phyloP scores from a whole-genome alignment of 805 yeast species.

The Priceomyces medius region DNA sequence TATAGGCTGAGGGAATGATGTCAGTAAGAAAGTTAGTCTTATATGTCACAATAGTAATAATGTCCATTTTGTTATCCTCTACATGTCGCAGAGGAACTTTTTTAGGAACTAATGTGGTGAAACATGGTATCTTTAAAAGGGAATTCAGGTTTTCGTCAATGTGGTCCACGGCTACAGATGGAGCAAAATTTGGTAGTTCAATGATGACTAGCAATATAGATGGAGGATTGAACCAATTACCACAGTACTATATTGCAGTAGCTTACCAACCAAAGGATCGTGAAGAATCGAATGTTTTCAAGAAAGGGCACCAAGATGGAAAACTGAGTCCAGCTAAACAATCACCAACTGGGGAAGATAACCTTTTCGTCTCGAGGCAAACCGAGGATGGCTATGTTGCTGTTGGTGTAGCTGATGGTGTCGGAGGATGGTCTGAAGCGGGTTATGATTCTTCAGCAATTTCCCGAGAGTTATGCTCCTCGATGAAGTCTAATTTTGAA shows the following conservation, averaged over 20 bases:
- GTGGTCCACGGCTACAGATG: constrained; percentile 14
- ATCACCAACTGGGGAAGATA: constrained; percentile 75
- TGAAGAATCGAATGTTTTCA: constrained; percentile 47
- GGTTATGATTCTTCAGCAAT: constrained; percentile 90
- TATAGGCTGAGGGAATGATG: constrained; percentile 1
- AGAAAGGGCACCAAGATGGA: constrained; percentile 18
- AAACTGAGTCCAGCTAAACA: constrained; percentile 40
- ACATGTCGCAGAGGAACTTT: constrained; percentile 14
- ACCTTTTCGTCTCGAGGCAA: constrained; percentile 53
- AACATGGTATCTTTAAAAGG: constrained; percentile 12
- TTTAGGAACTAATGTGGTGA: constrained; percentile 8
- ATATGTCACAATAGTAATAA: constrained; percentile 14
- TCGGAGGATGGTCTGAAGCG: constrained; percentile 94
- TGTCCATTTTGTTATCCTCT: constrained; percentile 21
- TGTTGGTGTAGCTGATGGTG: constrained; percentile 93
- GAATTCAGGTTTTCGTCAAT: constrained; percentile 21
- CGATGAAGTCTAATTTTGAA: constrained; percentile 45
- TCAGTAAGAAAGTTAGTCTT: constrained; percentile 6
- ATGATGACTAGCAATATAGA: constrained; percentile 19
- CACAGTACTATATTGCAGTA: constrained; percentile 57
- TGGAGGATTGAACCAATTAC: constrained; percentile 15
- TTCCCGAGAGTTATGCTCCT: constrained; percentile 70
- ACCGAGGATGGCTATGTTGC: constrained; percentile 43
- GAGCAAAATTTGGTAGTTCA: constrained; percentile 13
- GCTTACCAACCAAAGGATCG: constrained; percentile 76